Conservation (phyloP, 2,329 filamentous ascomycete species). For the Amphichorda felina region DNA sequence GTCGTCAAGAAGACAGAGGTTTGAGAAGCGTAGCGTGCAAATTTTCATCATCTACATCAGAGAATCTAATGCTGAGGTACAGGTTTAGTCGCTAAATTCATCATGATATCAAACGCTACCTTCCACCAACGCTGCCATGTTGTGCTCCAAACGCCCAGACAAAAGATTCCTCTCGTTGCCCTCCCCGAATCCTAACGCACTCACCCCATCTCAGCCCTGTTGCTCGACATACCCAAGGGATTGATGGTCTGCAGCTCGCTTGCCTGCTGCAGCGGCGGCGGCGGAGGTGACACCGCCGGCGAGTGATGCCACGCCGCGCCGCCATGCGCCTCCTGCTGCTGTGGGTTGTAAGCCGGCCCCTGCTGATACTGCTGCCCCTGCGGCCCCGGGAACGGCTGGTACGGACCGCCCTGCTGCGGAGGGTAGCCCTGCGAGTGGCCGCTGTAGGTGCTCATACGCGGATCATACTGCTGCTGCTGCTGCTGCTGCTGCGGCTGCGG, state of each 20-base stretch:
- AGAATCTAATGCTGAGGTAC: too few relatives aligned
- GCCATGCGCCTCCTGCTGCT: constrained; percentile 5
- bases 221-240: constrained; percentile 16
- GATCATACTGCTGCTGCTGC: constrained; percentile 10
- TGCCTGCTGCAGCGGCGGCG: constrained; percentile 5
- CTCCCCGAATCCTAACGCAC: background rate
- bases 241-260: constrained; percentile 15
- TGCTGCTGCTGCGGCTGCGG: too few relatives aligned
- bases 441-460: constrained; percentile 6
- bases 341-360: constrained; percentile 3
- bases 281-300: background rate
- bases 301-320: constrained; percentile 1
- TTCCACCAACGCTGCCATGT: too few relatives aligned
- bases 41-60: too few relatives aligned
- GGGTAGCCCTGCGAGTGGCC: constrained; percentile 5
- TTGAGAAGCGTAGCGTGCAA: background rate
- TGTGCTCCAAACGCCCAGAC: too few relatives aligned
- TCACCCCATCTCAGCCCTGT: constrained; percentile 18
- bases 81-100: too few relatives aligned
- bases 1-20: constrained; percentile 11
- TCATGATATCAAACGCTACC: too few relatives aligned
- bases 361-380: constrained; percentile 9
- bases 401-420: constrained; percentile 2
- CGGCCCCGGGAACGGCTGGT: constrained; percentile 4
- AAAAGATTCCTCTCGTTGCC: background rate